Percentiles rank a stretch among this genome's conserved stretches.
Conservation (phyloP, 2,329 filamentous ascomycete genomes). For the Trichophyton equinum region DNA sequence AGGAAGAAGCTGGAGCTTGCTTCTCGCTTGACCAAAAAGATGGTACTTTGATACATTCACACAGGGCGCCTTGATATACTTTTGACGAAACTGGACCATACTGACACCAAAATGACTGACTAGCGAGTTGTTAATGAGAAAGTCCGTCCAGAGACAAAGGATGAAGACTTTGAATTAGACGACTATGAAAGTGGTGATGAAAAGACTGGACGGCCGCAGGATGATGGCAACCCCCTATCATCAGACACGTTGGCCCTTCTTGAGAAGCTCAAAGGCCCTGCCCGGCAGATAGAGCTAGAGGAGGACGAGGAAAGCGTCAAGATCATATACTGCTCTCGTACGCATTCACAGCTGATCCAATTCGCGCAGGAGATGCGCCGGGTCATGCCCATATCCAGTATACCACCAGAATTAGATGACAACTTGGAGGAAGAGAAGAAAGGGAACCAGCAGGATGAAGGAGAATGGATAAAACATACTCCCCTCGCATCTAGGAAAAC, state of each 20-base stretch:
- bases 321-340: conserved; percentile 86
- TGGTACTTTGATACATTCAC: conserved; percentile 18
- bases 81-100: not conserved
- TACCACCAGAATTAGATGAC: conserved; percentile 36
- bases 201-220: conserved; percentile 18
- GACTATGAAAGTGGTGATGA: conserved; percentile 58
- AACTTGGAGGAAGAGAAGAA: conserved; percentile 15
- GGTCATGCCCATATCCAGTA: conserved; percentile 61
- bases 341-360: conserved; percentile 81
- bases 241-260: conserved; percentile 64
- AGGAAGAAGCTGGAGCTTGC: conserved; percentile 39
- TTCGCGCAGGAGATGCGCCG: conserved; percentile 73
- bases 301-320: conserved; percentile 55
- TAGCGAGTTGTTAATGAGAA: conserved; percentile 5
- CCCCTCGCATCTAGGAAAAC: conserved; percentile 78
- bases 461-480: conserved; percentile 63
- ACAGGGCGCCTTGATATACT: not conserved
- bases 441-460: conserved; percentile 20
- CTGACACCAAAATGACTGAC: not conserved
- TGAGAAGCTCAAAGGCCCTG: conserved; percentile 47
- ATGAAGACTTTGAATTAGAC: conserved; percentile 51
- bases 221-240: conserved; percentile 40
- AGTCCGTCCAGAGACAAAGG: not conserved
- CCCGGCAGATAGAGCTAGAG: conserved; percentile 14
- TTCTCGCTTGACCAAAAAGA: conserved; percentile 37